Conservation (phyloP, 1,139 yeast species). For the Magnusiomyces tetraspermus region DNA sequence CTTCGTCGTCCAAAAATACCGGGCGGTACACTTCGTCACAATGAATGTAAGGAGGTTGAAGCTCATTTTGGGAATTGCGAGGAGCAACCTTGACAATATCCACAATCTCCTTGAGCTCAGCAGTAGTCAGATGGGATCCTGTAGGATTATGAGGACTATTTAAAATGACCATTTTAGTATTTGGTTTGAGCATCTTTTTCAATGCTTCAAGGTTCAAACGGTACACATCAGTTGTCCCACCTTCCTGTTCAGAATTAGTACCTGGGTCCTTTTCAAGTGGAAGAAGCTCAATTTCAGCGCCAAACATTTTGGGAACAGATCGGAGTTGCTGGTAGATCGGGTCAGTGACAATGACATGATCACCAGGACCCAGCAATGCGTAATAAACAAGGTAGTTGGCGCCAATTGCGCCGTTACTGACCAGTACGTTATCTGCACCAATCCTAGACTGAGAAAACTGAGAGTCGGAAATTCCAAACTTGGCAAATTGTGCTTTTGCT, state of each 20-base stretch:
- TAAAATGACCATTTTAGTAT: constrained; percentile 41
- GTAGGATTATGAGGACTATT: constrained; percentile 52
- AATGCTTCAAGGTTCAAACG: constrained; percentile 32
- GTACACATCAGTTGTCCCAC: constrained; percentile 21
- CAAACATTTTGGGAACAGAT: constrained; percentile 44
- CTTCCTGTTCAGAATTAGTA: constrained; percentile 11
- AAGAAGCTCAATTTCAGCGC: constrained; percentile 37
- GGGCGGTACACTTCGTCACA: constrained; percentile 54
- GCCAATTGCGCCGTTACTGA: constrained; percentile 53
- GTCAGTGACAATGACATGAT: constrained; percentile 42
- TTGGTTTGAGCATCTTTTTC: constrained; percentile 26
- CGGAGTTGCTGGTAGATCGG: constrained; percentile 47
- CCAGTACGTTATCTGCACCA: constrained; percentile 34
- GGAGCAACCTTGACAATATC: constrained; percentile 30
- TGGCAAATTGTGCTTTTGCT: neutral
- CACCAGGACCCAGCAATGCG: constrained; percentile 40
- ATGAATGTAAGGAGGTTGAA: constrained; percentile 30
- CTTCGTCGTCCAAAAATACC: constrained; percentile 36
- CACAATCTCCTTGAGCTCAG: constrained; percentile 33
- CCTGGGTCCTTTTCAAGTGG: constrained; percentile 24
- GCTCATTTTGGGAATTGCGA: constrained; percentile 21
- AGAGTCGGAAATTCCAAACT: constrained; percentile 6
- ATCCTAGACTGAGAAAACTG: constrained; percentile 13
- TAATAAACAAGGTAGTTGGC: constrained; percentile 45
- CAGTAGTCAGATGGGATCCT: constrained; percentile 40